A percentile compares a stretch with the other conserved stretches of the same genome.
Conservation (phyloP, 345 rosid species). For the Schrenkiella parvula region DNA sequence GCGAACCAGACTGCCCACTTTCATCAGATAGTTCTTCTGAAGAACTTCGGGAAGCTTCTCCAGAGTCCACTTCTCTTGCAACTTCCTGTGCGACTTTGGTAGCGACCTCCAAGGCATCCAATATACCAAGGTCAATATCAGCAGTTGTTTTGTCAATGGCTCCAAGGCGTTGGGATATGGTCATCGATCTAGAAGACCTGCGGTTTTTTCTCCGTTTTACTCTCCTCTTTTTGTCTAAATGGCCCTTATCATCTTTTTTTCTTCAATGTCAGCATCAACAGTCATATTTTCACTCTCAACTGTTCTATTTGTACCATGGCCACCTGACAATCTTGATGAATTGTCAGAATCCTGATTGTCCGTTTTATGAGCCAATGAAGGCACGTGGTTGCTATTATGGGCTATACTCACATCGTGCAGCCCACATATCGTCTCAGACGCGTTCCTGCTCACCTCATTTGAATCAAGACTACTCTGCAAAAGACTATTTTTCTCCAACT, state of each 20-base stretch:
- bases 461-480: slow-evolving; percentile 40
- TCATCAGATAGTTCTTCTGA: slow-evolving; percentile 54
- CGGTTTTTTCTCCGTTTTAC: slow-evolving; percentile 38
- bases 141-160: slow-evolving; percentile 41
- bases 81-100: slow-evolving; percentile 92
- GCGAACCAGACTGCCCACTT: slow-evolving; percentile 41
- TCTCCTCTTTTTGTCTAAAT: slow-evolving; percentile 32
- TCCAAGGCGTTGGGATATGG: slow-evolving; percentile 37
- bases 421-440: slow-evolving; percentile 33
- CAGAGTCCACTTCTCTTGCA: slow-evolving; percentile 71
- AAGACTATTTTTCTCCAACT: slow-evolving; percentile 28
- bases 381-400: slow-evolving; percentile 20
- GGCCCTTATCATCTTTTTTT: slow-evolving; percentile 36
- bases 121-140: slow-evolving; percentile 68
- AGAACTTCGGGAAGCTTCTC: slow-evolving; percentile 62
- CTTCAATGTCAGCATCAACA: slow-evolving; percentile 38
- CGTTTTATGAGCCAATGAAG: slow-evolving; percentile 25
- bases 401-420: slow-evolving; percentile 21
- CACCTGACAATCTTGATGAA: slow-evolving; percentile 36
- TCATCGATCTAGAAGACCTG: slow-evolving; percentile 40
- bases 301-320: slow-evolving; percentile 33
- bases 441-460: slow-evolving; percentile 32
- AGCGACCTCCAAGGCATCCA: slow-evolving; percentile 92
- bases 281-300: slow-evolving; percentile 29
- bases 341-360: slow-evolving; percentile 40